Evolutionary conservation across 2,329 filamentous ascomycete genomes (phyloP).

Genomic region (Ceratocystis cubensis): DNA sequence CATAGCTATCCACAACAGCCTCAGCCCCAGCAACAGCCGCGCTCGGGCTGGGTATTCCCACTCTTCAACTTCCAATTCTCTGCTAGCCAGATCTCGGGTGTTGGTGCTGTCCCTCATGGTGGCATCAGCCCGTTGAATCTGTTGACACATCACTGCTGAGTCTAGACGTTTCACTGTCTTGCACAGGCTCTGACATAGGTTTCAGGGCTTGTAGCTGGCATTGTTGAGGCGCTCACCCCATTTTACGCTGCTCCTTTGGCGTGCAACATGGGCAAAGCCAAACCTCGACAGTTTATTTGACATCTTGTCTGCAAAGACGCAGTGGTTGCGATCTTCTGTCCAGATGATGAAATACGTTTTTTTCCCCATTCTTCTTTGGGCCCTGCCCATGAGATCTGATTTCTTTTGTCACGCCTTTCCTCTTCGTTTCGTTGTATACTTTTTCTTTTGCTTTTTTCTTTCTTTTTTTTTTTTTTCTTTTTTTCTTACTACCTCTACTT

Average conservation of each 20-base stretch:
- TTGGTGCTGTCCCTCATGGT: neutral
- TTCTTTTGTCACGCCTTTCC: slow-evolving; percentile 1
- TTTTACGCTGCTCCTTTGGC: too few relatives aligned
- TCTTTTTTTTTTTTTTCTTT: slow-evolving; percentile 8
- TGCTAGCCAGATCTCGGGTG: neutral
- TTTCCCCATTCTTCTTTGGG: neutral
- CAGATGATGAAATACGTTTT: neutral
- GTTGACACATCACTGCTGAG: slow-evolving; percentile 19
- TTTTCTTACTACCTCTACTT: neutral
- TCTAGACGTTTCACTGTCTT: too few relatives aligned
- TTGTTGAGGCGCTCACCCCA: too few relatives aligned
- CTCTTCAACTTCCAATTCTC: slow-evolving; percentile 4
- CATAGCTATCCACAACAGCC: neutral
- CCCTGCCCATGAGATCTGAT: neutral
- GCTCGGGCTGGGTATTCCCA: slow-evolving; percentile 5
- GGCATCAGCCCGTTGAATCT: slow-evolving; percentile 4
- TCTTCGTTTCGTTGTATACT: slow-evolving; percentile 13
- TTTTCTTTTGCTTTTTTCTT: slow-evolving; percentile 1
- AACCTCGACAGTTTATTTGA: neutral
- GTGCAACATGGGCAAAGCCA: too few relatives aligned
- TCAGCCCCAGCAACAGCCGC: neutral
- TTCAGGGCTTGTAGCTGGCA: too few relatives aligned
- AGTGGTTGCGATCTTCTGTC: neutral
- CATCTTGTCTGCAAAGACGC: neutral
- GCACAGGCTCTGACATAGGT: too few relatives aligned